Evolutionary conservation across 257 asterid species (phyloP).

Genomic region (Agastache rugosa): DNA sequence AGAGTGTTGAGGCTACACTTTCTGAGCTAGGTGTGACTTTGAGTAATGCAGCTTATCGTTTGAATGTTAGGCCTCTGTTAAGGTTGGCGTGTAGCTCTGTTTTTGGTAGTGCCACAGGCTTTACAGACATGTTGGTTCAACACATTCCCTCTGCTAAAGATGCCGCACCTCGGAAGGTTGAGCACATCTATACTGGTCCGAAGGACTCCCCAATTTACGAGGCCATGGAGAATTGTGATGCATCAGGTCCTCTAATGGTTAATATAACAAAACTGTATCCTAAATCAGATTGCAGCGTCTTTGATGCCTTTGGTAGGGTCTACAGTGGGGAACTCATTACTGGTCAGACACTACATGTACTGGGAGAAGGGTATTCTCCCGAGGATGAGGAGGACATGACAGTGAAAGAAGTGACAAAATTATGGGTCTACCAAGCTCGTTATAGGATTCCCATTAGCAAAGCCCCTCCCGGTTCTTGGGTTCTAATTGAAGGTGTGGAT

Average conservation of each 20-base stretch:
- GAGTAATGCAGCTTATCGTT: conserved; percentile 91
- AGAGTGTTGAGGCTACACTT: conserved; percentile 93
- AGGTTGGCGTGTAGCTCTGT: conserved; percentile 94
- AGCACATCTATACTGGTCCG: conserved; percentile 87
- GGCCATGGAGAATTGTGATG: conserved; percentile 86
- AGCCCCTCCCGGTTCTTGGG: conserved; percentile 99
- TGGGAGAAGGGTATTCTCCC: conserved; percentile 99
- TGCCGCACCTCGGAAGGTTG: conserved; percentile 81
- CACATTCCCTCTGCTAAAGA: conserved; percentile 97
- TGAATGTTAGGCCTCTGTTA: conserved; percentile 90
- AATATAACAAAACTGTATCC: conserved; percentile 93
- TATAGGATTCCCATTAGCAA: conserved; percentile 92
- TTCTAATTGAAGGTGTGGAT: conserved; percentile 98
- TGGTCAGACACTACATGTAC: conserved; percentile 87
- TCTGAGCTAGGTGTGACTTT: conserved; percentile 93
- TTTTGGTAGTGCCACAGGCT: conserved; percentile 94
- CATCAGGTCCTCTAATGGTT: conserved; percentile 90
- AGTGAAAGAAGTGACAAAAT: conserved; percentile 86
- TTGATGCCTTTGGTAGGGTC: conserved; percentile 97
- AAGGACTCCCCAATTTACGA: conserved; percentile 75
- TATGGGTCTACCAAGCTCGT: conserved; percentile 98
- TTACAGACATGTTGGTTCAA: conserved; percentile 94
- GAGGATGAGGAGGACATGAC: conserved; percentile 99
- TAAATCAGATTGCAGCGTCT: conserved; percentile 91
- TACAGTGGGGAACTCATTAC: conserved; percentile 93